phyloP scores from a whole-genome alignment of 768 basidiomycete genomes.

The Pleurotus platypus region DNA sequence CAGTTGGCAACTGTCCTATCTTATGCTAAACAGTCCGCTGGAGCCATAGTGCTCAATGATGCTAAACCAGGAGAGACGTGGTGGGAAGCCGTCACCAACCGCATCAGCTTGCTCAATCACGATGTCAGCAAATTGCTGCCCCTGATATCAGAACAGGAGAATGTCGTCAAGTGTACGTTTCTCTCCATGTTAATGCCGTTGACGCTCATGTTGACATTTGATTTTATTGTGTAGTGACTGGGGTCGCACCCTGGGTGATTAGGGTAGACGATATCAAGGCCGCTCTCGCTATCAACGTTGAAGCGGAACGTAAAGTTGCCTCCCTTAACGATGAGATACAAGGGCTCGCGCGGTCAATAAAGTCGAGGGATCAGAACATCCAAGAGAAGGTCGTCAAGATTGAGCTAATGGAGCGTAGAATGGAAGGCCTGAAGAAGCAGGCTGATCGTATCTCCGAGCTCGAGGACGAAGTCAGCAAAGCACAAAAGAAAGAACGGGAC shows the following conservation, averaged over 20 bases:
- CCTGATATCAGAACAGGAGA: conserved; percentile 68
- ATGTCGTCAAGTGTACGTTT: conserved; percentile 70
- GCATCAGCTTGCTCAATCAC: conserved; percentile 64
- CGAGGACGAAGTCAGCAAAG: conserved; percentile 75
- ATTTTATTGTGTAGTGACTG: conserved; percentile 46
- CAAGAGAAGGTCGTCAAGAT: conserved; percentile 92
- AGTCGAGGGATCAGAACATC: conserved; percentile 83
- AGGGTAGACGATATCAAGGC: conserved; percentile 83
- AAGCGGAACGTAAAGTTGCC: conserved; percentile 85
- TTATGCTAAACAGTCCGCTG: conserved; percentile 72
- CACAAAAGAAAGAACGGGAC: conserved; percentile 82
- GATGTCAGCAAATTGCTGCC: conserved; percentile 73
- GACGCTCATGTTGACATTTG: conserved; percentile 1
- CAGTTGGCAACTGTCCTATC: conserved; percentile 66
- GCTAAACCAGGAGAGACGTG: conserved; percentile 60
- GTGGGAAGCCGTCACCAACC: conserved; percentile 77
- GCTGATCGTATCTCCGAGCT: conserved; percentile 80
- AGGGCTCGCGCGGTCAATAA: conserved; percentile 78
- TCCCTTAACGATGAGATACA: conserved; percentile 90
- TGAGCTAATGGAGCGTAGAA: conserved; percentile 89
- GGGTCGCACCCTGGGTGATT: conserved; percentile 80
- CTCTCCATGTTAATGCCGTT: background rate
- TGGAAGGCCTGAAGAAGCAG: conserved; percentile 90
- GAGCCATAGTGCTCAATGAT: conserved; percentile 65
- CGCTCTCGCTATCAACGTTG: conserved; percentile 79